phyloP scores from a whole-genome alignment of 192 early-diverging fungal species.

The Entomortierella lignicola region DNA sequence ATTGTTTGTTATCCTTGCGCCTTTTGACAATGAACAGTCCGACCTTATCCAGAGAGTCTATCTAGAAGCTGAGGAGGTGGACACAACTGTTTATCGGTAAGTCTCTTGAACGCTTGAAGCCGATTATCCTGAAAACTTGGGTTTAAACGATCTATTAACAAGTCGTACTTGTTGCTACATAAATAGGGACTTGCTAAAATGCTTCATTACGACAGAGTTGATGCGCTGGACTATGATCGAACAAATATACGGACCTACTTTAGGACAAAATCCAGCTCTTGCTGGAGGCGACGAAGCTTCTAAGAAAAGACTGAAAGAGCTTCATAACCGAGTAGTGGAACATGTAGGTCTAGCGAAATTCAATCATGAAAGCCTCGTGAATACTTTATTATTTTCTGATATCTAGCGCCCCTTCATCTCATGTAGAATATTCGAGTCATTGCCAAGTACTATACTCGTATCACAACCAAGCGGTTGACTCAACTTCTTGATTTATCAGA shows the following conservation, averaged over 20 bases:
- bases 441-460: conserved; percentile 94
- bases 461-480: conserved; percentile 86
- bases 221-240: conserved; percentile 96
- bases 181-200: conserved; percentile 81
- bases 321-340: conserved; percentile 96
- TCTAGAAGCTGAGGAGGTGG: conserved; percentile 82
- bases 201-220: conserved; percentile 93
- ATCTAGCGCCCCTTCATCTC: neutral
- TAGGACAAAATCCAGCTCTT: conserved; percentile 84
- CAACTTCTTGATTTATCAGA: conserved; percentile 89
- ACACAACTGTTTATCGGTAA: conserved; percentile 81
- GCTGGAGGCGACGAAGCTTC: conserved; percentile 77
- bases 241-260: conserved; percentile 83
- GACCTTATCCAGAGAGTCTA: conserved; percentile 91
- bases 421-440: conserved; percentile 92
- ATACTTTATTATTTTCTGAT: neutral
- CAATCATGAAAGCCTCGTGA: neutral
- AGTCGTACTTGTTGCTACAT: neutral
- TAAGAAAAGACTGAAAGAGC: conserved; percentile 79
- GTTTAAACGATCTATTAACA: neutral
- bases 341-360: conserved; percentile 69
- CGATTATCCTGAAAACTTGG: too few relatives aligned
- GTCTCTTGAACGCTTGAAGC: too few relatives aligned
- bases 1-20: conserved; percentile 88
- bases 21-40: conserved; percentile 96